Conservation (phyloP, 139 green algal species). For the Haematococcus lacustris region DNA sequence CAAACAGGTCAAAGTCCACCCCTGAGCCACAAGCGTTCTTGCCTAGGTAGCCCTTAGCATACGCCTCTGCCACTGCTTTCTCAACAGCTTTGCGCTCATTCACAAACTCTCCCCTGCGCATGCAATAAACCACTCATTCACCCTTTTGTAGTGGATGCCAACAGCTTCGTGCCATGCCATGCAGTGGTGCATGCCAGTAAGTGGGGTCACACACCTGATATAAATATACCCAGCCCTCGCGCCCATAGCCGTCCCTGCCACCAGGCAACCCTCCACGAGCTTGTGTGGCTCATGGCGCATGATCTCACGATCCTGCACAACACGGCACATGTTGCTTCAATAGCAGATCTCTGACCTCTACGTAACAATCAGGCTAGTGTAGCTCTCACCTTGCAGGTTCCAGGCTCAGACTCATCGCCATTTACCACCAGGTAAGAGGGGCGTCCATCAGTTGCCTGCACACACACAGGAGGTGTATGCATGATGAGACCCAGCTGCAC, state of each 20-base stretch:
- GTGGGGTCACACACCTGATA: constrained; percentile 70
- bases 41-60: constrained; percentile 79
- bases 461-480: not conserved
- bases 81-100: constrained; percentile 80
- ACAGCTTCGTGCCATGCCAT: not conserved
- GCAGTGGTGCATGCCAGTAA: too few relatives aligned
- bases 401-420: constrained; percentile 93
- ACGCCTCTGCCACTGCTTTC: constrained; percentile 79
- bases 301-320: constrained; percentile 80
- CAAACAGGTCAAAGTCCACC: constrained; percentile 89
- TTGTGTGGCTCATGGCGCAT: constrained; percentile 96
- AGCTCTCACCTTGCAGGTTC: constrained; percentile 82
- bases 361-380: not conserved
- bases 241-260: constrained; percentile 84
- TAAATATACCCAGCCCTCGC: constrained; percentile 93
- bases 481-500: too few relatives aligned
- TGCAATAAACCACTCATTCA: not conserved
- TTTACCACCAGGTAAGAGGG: constrained; percentile 96
- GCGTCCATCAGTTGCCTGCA: constrained; percentile 73
- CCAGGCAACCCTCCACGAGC: constrained; percentile 94
- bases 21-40: constrained; percentile 92
- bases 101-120: constrained; percentile 89
- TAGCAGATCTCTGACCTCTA: too few relatives aligned
- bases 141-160: not conserved
- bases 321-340: not conserved